A percentile compares a stretch with the other conserved stretches of the same genome.
These are phyloP conservation scores for Cladophialophora bantiana DNA, from an alignment of 2,329 filamentous ascomycete species.

Conservation along the genomic window DNA sequence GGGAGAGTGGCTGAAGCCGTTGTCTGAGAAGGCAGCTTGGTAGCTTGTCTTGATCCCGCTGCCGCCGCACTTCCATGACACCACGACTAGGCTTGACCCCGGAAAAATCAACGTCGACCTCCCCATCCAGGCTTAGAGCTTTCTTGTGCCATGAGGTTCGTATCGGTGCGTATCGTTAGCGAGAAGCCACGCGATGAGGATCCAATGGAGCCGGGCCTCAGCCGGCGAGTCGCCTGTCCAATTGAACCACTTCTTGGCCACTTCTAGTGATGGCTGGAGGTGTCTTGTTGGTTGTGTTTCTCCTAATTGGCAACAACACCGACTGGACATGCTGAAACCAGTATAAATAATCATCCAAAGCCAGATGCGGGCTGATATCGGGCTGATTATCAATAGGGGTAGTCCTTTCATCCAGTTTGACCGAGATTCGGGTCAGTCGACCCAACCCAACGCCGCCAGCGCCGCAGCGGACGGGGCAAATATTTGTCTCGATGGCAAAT, in stretches of 20 bases:
- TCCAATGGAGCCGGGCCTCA: not conserved
- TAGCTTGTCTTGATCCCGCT: conserved; percentile 9
- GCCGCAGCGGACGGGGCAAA: too few relatives aligned
- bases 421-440: not conserved
- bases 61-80: conserved; percentile 5
- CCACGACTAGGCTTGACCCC: not conserved
- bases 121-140: conserved; percentile 1
- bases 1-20: not conserved
- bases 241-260: not conserved
- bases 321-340: not conserved
- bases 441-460: not conserved
- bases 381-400: not conserved
- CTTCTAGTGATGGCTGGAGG: not conserved
- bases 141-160: not conserved
- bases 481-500: not conserved
- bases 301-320: not conserved
- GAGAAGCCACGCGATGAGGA: not conserved
- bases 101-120: conserved; percentile 3
- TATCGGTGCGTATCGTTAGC: not conserved
- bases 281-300: not conserved
- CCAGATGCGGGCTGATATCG: not conserved
- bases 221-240: not conserved
- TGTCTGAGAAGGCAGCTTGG: conserved; percentile 7
- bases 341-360: not conserved
- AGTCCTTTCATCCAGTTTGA: not conserved